phyloP scores from a whole-genome alignment of 2,329 filamentous ascomycete genomes.

The Furcasterigmium sp. region DNA sequence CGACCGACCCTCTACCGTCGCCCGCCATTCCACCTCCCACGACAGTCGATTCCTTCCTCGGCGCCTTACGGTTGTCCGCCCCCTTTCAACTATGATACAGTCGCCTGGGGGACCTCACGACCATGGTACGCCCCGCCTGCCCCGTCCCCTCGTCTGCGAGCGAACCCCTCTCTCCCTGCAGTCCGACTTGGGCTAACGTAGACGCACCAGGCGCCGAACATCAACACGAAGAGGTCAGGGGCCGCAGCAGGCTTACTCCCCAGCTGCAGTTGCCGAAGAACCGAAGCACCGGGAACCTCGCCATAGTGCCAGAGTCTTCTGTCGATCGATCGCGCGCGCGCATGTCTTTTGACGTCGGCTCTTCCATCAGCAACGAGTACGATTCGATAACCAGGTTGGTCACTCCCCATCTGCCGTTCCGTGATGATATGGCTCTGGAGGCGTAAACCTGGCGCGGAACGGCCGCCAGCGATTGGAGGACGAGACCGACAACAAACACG shows the following conservation, averaged over 20 bases:
- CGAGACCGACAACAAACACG: no score
- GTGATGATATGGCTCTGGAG: no score
- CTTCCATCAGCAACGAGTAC: constrained; percentile 52
- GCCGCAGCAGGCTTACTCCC: constrained; percentile 38
- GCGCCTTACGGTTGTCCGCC: constrained; percentile 4
- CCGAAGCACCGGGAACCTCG: constrained; percentile 59
- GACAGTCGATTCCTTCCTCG: not conserved
- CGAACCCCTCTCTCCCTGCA: constrained; percentile 6
- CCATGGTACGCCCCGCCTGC: constrained; percentile 25
- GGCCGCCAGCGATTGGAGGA: no score
- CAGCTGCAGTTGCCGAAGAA: constrained; percentile 56
- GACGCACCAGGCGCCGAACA: constrained; percentile 31
- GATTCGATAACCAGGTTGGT: constrained; percentile 69
- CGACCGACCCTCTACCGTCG: not conserved
- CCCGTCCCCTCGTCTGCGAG: constrained; percentile 3
- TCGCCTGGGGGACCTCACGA: constrained; percentile 35
- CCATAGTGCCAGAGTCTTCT: constrained; percentile 40
- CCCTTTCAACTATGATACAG: constrained; percentile 34
- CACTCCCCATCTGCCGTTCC: not conserved
- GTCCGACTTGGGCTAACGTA: constrained; percentile 1
- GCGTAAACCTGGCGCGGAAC: no score
- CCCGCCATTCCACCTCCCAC: not conserved
- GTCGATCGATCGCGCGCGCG: constrained; percentile 56
- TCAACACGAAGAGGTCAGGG: constrained; percentile 32
- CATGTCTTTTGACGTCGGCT: constrained; percentile 71